Conservation (phyloP, 1,139 yeast species). For the Saccharomycopsis hybrid region DNA sequence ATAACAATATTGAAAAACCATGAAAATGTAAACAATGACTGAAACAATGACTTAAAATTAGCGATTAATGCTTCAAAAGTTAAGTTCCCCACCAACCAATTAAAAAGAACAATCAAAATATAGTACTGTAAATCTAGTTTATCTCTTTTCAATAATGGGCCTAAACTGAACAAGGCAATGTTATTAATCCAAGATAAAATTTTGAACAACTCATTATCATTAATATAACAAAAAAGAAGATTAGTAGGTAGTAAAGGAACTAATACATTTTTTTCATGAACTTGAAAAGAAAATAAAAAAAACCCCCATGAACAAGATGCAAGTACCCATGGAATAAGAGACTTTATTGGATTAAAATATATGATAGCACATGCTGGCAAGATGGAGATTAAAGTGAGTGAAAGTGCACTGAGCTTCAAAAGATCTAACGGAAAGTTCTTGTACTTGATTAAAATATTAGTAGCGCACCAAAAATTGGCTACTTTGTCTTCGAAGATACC, state of each 20-base stretch:
- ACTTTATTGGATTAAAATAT: slow-evolving; percentile 40
- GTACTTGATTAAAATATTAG: slow-evolving; percentile 72
- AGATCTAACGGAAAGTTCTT: slow-evolving; percentile 50
- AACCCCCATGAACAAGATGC: slow-evolving; percentile 84
- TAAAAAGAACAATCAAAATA: slow-evolving; percentile 55
- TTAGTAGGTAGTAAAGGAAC: slow-evolving; percentile 85
- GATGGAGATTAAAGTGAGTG: slow-evolving; percentile 58
- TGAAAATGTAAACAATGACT: slow-evolving; percentile 37
- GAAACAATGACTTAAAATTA: slow-evolving; percentile 21
- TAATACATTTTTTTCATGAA: slow-evolving; percentile 87
- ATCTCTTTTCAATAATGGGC: slow-evolving; percentile 80
- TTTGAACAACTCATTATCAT: slow-evolving; percentile 54
- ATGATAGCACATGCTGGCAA: slow-evolving; percentile 57
- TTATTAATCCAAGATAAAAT: slow-evolving; percentile 85
- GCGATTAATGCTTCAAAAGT: slow-evolving; percentile 26
- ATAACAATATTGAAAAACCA: slow-evolving; percentile 54
- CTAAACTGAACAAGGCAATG: slow-evolving; percentile 76
- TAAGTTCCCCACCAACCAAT: slow-evolving; percentile 76
- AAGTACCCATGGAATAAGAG: slow-evolving; percentile 62
- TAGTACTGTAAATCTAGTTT: slow-evolving; percentile 66
- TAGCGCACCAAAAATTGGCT: slow-evolving; percentile 94
- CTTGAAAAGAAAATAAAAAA: slow-evolving; percentile 87
- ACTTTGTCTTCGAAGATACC: slow-evolving; percentile 98
- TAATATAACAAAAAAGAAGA: slow-evolving; percentile 51
- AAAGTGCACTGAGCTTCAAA: slow-evolving; percentile 56